A percentile compares a stretch with the other conserved stretches of the same genome.
Conservation (phyloP, 139 green algal genomes). For the Spirogloea muscicola region DNA sequence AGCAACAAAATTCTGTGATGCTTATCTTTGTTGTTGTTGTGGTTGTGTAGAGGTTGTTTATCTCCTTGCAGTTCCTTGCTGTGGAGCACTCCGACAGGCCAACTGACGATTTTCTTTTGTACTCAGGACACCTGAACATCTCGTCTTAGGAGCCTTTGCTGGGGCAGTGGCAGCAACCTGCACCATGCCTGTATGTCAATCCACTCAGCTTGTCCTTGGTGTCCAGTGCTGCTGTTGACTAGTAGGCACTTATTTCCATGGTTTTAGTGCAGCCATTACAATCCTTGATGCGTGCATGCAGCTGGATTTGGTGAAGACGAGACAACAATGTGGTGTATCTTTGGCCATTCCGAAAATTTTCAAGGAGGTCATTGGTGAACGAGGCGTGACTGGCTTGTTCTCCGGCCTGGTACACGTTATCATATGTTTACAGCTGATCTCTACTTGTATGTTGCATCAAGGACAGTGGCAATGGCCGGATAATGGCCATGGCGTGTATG, state of each 20-base stretch:
- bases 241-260: not conserved
- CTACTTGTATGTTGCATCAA: not conserved
- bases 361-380: constrained; percentile 28
- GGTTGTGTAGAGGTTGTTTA: not conserved
- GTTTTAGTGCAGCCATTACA: not conserved
- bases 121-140: constrained; percentile 59
- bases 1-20: not conserved
- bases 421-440: not conserved
- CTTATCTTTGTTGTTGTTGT: not conserved
- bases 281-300: constrained; percentile 5
- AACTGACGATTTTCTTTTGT: not conserved
- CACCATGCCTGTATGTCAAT: constrained; percentile 61
- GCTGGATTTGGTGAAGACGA: constrained; percentile 71
- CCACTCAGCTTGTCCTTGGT: too few relatives aligned
- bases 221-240: not conserved
- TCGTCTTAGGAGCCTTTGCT: constrained; percentile 59
- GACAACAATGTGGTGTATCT: constrained; percentile 60
- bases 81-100: not conserved
- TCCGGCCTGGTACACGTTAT: constrained; percentile 56
- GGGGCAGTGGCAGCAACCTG: constrained; percentile 59
- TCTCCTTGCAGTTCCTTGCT: not conserved
- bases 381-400: constrained; percentile 50
- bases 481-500: too few relatives aligned
- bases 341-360: constrained; percentile 37
- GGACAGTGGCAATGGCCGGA: not conserved